Base-by-base conservation (phyloP, 192 early-diverging fungal genomes). In the Coemansia sp. region DNA sequence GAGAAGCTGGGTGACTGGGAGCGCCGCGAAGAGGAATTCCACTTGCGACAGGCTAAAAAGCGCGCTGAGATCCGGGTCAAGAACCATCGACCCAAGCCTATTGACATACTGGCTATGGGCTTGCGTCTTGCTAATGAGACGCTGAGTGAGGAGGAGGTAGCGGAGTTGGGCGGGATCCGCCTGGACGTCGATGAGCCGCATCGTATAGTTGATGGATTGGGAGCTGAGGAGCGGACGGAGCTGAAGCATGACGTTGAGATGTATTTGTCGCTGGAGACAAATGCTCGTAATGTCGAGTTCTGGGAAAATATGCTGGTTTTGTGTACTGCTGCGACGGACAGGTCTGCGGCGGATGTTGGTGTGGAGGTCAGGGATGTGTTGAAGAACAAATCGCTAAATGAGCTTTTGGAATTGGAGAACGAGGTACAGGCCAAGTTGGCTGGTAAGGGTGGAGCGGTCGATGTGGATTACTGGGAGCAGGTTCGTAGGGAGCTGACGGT, bases 1-100 rank as follows among this genome's bases (percentile, higher is more conserved):
- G 91, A 90, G 20, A 91, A 92, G 49, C 86, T 97, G 68, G 97
- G 96, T n/a, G 97, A 99, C 75, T 99, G 96, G 96, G 92, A 95
- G 78, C 86, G 89, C 0, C 88, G 92, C 38, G 97, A 99, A 66
- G 96, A 96, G 70, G 92, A 92, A 76, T 99, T 99, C 70, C 93
- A 97, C 80, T 78, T 96, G 68, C 76, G 91, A 71, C 96, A 98
- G 84, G 94, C 95, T 1, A 97, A 97, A 72, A 81, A 82, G 41
- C 85, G 96, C 13, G 97, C 97, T 0, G 93, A 97, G 76, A 96
- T 99, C 68, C 87, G 97, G 11, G 94, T 99, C 66, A 90, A 90
- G 55, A 92, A 93, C 68, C 90, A 89, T 22, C 76, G 96, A 4
- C 92, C 95, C 16, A 95, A 95, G 66, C 93, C 96, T 2, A 94